Evolutionary conservation across 1,139 yeast species (phyloP).

Genomic region (Yamadazyma triangularis): DNA sequence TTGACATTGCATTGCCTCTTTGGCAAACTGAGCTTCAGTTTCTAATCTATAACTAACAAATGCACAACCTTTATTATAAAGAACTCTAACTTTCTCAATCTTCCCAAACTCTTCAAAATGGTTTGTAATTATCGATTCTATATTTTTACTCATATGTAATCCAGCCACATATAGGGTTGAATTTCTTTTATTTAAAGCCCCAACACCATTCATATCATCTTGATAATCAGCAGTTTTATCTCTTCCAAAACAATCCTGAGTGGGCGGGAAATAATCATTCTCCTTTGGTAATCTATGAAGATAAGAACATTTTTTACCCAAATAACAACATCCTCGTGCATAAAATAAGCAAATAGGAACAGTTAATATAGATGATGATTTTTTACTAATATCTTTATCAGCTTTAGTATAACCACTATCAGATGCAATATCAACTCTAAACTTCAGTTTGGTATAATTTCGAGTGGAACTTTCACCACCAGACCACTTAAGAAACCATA

Average conservation of each 20-base stretch:
- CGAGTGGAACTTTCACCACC: constrained; percentile 53
- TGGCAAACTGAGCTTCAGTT: constrained; percentile 84
- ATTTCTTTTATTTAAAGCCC: constrained; percentile 68
- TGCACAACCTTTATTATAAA: constrained; percentile 65
- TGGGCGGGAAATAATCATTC: constrained; percentile 45
- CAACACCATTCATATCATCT: constrained; percentile 95
- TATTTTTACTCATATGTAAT: constrained; percentile 29
- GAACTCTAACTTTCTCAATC: constrained; percentile 62
- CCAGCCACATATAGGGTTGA: constrained; percentile 79
- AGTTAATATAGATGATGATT: constrained; percentile 17
- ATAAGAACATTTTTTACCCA: constrained; percentile 72
- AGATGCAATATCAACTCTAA: constrained; percentile 50
- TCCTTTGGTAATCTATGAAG: constrained; percentile 69
- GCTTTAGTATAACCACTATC: constrained; percentile 82
- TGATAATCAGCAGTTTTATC: constrained; percentile 78
- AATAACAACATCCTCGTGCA: constrained; percentile 82
- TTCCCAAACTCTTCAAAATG: constrained; percentile 76
- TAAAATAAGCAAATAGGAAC: constrained; percentile 66
- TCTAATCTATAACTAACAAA: constrained; percentile 72
- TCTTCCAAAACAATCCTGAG: constrained; percentile 90
- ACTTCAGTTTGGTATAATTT: constrained; percentile 29
- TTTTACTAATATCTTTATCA: constrained; percentile 21
- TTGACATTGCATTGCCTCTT: constrained; percentile 89
- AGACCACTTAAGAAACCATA: constrained; percentile 89
- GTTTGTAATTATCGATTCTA: constrained; percentile 31